Evolutionary conservation across 148 eudicot genomes (phyloP), one percentile per base, ranked within the genome.

Genomic region (Persicaria tinctoria): DNA sequence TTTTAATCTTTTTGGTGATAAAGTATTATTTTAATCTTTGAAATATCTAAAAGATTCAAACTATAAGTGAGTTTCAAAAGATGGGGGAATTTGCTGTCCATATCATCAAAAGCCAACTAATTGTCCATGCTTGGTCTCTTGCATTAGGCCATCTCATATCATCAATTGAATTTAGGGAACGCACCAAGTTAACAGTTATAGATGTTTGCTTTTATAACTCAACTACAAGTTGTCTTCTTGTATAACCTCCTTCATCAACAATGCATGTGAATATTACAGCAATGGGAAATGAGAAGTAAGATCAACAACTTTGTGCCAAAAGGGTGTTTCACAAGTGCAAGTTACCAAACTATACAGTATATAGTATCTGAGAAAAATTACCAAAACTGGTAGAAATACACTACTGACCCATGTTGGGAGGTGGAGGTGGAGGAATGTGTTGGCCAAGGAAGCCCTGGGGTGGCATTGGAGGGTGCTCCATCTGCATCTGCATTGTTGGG

Each of bases 361-460:
- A 32, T 32, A 32, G 41, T 32, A 32, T 2, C 41, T 32, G 41
- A 32, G 41, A 32, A 32, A 32, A 32, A 32, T 32, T 32, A 2
- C 41, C 41, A 32, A 32, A 1, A 32, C 41, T 32, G 41, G 2
- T 32, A 4, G 46, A 14, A 16, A 4, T 16, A 32, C 72, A 73
- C 41, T 32, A 32, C 60, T 84, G 81, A 8, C 89, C 89, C 90
- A 85, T 87, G 76, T 80, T 87, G 12, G 91, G 93, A 57, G 97
- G 96, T 2, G 90, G 96, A 10, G 90, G 92, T 45, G 92, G 93
- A 14, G 87, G 89, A 89, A 89, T 86, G n/a, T 84, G 88, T 77
- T 85, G 94, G 45, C 94, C 94, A 14, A 83, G 90, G 51, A 89
- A 93, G 69, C 97, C 93, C 76, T 89, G 97, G 17, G 95, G 92